Base-by-base conservation (phyloP, 768 basidiomycete genomes). In the Leccinum longicurvipes region DNA sequence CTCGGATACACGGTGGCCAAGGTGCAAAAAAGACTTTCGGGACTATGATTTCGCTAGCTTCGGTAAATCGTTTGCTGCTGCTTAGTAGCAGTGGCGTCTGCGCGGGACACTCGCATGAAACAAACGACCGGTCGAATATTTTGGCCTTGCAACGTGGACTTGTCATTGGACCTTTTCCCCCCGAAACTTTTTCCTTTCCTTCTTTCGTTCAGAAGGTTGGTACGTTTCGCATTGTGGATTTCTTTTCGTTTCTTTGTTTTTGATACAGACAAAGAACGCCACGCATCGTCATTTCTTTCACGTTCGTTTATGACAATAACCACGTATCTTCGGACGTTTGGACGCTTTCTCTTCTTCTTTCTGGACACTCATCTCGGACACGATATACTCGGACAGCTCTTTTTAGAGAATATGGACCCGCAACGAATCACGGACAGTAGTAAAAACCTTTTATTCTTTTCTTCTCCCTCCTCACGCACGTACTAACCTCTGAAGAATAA, bases 1-100 rank as follows among this genome's bases (percentile, higher is more conserved):
- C 73, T 85, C 55, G 63, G 67, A 6, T 71, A 71, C 45, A 59
- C 69, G 7, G 67, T 61, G 41, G 54, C 66, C 41, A 71, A 70
- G 45, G 64, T 63, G 27, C 71, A 73, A 56, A 71, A 71, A 57
- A 53, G 72, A 57, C 53, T 72, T 23, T 56, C 69, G 7, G 68
- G 66, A 47, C 64, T 70, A 55, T 72, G 62, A 52, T 54, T 45
- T 27, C 14, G 31, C n/a, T 47, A 51, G 46, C 47, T 19, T 41
- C 19, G 11, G 39, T 19, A 41, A 41, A 41, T 12, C 19, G 39
- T 41, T 41, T 39, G 19, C 39, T 41, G 39, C 49, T n/a, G 19
- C 50, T 51, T 53, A 25, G 46, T 32, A 39, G 51, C 50, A 39
- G 29, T 24, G 19, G 32, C 52, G 27, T 5, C 23, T 31, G 10